Evolutionary conservation across 2,329 filamentous ascomycete species (phyloP), one percentile per base, ranked within the genome.

Genomic region (Mycosphaerella arachidis): DNA sequence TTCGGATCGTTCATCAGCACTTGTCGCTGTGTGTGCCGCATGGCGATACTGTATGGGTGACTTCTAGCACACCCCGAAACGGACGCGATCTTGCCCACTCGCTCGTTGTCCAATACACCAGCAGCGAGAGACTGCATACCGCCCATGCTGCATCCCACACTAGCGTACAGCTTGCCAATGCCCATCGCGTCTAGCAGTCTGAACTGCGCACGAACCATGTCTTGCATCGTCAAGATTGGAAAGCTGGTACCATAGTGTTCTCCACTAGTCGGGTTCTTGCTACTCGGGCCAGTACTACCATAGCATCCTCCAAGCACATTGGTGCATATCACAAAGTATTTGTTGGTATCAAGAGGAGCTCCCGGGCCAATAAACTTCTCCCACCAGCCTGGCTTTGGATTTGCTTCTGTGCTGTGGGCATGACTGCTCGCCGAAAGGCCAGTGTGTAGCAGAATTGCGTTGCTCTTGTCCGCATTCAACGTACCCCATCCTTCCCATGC

Each of bases 1-100:
- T 96, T 92, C 2, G 92, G 92, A 70, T 99, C 94, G 89, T 97
- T 97, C 92, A 99, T 97, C 52, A 99, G 83, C 0, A 97, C 94
- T 78, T 97, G 94, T 30, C 94, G 87, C 76, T 99, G 94, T 0
- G 93, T 96, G 76, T 99, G 94, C 56, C 94, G 87, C 93, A 99
- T 97, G 35, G 94, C 94, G 73, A 99, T 96, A 75, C 92, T 96
- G 78, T 99, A 99, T 0, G 94, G 94, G 73, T 99, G 94, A 68
- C 90, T 95, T 64, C 94, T 83, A 0, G 93, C 94, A 74, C 94
- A 99, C 12, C 93, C 94, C 71, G 90, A 95, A 71, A 97, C 94
- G 70, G 87, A 93, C 40, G 92, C 90, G 63, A 99, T 84, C 66
- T 88, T 87, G 43, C 86, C 86, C 2, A 99, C 89, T 35, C 93